Conservation (phyloP, 805 yeast species). For the Spencermartinsiella europaea region DNA sequence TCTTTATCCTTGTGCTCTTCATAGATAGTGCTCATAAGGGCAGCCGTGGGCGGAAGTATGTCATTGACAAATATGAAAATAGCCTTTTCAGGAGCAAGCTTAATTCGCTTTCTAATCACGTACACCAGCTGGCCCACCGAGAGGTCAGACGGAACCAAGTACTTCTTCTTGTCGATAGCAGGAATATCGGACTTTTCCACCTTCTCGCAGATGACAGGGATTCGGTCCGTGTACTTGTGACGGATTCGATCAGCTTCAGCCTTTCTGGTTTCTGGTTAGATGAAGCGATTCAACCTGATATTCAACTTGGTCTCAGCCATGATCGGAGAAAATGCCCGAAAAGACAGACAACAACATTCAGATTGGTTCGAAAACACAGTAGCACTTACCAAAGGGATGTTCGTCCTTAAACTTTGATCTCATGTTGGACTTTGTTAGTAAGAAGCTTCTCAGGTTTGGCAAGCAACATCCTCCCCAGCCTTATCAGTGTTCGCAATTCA, state of each 20-base stretch:
- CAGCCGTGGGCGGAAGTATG: conserved; percentile 96
- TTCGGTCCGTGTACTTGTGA: conserved; percentile 82
- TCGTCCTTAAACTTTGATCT: conserved; percentile 94
- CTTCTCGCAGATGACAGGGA: conserved; percentile 96
- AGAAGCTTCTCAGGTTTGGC: background rate
- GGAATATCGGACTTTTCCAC: conserved; percentile 96
- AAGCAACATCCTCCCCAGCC: background rate
- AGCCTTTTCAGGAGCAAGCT: conserved; percentile 95
- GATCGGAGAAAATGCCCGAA: too few relatives aligned
- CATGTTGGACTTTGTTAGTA: conserved; percentile 40
- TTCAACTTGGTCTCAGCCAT: too few relatives aligned
- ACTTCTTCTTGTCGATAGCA: conserved; percentile 94
- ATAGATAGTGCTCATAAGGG: conserved; percentile 89
- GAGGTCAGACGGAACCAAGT: conserved; percentile 90
- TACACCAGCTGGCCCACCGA: conserved; percentile 98
- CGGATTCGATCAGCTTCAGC: conserved; percentile 91
- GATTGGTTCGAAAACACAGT: background rate
- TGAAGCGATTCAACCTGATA: too few relatives aligned
- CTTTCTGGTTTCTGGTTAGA: conserved; percentile 71
- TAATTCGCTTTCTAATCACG: conserved; percentile 93
- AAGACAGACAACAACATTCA: background rate
- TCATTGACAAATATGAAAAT: conserved; percentile 96
- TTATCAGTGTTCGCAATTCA: too few relatives aligned
- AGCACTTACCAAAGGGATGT: conserved; percentile 77
- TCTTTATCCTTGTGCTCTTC: conserved; percentile 98